A percentile compares a stretch with the other conserved stretches of the same genome.
phyloP scores from a whole-genome alignment of 148 eudicot species.

The Dianthus caryophyllus region DNA sequence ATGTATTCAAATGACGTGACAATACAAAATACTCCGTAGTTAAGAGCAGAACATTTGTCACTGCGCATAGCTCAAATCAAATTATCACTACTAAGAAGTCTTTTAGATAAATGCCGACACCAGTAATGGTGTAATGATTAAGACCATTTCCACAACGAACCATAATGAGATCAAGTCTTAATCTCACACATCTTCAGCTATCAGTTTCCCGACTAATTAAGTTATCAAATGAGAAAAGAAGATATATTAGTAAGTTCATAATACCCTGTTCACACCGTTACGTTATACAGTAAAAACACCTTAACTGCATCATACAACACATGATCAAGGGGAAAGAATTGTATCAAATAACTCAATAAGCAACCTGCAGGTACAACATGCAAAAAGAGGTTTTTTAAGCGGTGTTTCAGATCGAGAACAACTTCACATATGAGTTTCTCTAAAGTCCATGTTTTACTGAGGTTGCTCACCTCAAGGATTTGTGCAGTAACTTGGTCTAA shows the following conservation, averaged over 20 bases:
- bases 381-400: not conserved
- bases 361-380: not conserved
- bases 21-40: too few species aligned
- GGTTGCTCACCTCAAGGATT: not conserved
- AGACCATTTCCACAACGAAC: too few species aligned
- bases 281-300: not conserved
- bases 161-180: too few species aligned
- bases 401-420: not conserved
- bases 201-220: too few species aligned
- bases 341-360: not conserved
- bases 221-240: too few species aligned
- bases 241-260: too few species aligned
- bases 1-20: not conserved
- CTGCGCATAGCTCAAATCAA: not conserved
- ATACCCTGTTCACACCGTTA: not conserved
- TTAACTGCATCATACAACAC: not conserved
- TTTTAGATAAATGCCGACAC: not conserved
- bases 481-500: not conserved
- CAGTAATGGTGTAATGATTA: not conserved
- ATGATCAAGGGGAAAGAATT: not conserved
- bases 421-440: not conserved
- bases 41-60: not conserved
- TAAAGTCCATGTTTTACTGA: constrained; percentile 1
- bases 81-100: not conserved
- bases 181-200: too few species aligned